phyloP scores from a whole-genome alignment of 805 yeast genomes.

The Cyberlindnera mycetangii region DNA sequence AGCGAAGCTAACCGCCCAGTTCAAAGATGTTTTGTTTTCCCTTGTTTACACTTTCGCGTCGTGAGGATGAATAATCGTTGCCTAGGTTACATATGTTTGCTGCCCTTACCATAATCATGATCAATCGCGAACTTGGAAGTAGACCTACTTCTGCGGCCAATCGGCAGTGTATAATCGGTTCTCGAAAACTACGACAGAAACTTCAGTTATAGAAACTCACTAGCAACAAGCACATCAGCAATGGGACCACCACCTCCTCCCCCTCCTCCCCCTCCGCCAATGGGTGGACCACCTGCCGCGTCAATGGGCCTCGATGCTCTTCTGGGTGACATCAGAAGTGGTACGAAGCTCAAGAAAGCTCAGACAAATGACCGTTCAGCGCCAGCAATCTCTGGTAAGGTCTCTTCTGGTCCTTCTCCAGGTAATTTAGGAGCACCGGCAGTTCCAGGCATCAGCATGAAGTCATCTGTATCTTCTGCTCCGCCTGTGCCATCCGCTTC shows the following conservation, averaged over 20 bases:
- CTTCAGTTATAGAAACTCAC: not conserved
- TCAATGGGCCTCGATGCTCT: conserved; percentile 49
- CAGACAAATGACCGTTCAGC: conserved; percentile 65
- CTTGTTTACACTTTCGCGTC: conserved; percentile 9
- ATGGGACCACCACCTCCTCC: conserved; percentile 54
- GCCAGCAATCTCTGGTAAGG: conserved; percentile 45
- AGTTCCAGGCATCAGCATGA: conserved; percentile 7
- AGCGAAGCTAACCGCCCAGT: not conserved
- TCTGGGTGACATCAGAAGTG: conserved; percentile 81
- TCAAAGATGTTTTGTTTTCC: not conserved
- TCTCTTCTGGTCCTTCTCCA: conserved; percentile 10
- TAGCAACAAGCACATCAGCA: not conserved
- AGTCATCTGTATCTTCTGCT: conserved; percentile 19
- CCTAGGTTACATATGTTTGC: not conserved
- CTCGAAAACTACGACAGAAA: not conserved
- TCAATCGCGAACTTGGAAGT: not conserved
- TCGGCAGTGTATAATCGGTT: not conserved
- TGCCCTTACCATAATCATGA: not conserved
- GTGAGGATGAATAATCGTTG: not conserved
- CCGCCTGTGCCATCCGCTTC: conserved; percentile 17
- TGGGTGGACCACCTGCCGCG: conserved; percentile 42
- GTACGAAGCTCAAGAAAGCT: conserved; percentile 56
- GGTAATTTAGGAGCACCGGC: conserved; percentile 12
- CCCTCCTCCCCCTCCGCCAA: conserved; percentile 56
- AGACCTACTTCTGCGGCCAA: too few species aligned